Conservation (phyloP, 768 basidiomycete species). For the Lentinus brumalis region DNA sequence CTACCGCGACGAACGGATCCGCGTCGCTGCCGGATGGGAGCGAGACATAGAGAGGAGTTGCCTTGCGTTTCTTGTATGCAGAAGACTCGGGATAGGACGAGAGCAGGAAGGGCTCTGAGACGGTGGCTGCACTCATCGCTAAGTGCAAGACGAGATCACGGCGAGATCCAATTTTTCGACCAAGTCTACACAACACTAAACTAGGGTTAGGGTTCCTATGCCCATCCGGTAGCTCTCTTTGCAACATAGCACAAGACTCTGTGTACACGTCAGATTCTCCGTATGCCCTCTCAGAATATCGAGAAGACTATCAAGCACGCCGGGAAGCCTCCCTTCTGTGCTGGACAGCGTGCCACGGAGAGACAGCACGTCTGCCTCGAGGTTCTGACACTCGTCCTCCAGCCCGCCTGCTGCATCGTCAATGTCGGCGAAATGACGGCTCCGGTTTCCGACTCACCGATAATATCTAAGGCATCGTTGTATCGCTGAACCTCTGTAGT, state of each 20-base stretch:
- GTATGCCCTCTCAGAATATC: slow-evolving; percentile 1
- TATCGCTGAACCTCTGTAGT: slow-evolving; percentile 11
- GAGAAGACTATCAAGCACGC: neutral
- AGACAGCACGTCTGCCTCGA: neutral
- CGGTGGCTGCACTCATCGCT: slow-evolving; percentile 36
- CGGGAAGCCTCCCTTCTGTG: neutral
- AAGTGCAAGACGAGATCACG: neutral
- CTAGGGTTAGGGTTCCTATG: slow-evolving; percentile 19
- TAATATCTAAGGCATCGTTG: slow-evolving; percentile 2
- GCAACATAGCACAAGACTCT: slow-evolving; percentile 6
- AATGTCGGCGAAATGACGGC: neutral
- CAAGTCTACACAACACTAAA: slow-evolving; percentile 5
- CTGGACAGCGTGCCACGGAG: neutral
- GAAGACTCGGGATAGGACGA: slow-evolving; percentile 36
- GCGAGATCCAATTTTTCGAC: slow-evolving; percentile 13
- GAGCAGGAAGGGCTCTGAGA: slow-evolving; percentile 42
- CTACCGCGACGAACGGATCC: slow-evolving; percentile 65
- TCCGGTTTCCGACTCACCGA: slow-evolving; percentile 10
- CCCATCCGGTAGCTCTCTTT: slow-evolving; percentile 17
- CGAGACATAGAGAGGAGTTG: slow-evolving; percentile 8
- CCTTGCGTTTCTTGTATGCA: slow-evolving; percentile 15
- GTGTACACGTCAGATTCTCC: slow-evolving; percentile 6
- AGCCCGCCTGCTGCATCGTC: slow-evolving; percentile 2
- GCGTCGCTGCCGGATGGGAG: slow-evolving; percentile 22
- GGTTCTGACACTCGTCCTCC: slow-evolving; percentile 4